Evolutionary conservation across 2,329 filamentous ascomycete species (phyloP).

Genomic region (Aspergillus calidoustus): DNA sequence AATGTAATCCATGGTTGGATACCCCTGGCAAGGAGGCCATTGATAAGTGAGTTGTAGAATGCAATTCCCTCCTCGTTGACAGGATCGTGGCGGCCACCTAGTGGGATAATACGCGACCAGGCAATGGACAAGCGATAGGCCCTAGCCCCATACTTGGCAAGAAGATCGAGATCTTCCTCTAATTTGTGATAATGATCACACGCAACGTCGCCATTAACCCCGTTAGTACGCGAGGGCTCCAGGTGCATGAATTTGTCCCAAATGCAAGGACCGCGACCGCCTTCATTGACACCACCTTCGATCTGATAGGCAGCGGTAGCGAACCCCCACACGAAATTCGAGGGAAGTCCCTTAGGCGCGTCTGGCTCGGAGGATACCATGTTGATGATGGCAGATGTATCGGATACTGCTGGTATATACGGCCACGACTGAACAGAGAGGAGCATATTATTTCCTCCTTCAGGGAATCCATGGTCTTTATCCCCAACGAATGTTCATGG

Average conservation of each 20-base stretch:
- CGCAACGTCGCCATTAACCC: slow-evolving; percentile 52
- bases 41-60: slow-evolving; percentile 52
- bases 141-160: slow-evolving; percentile 34
- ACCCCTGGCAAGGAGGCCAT: slow-evolving; percentile 43
- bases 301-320: slow-evolving; percentile 48
- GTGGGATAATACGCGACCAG: slow-evolving; percentile 54
- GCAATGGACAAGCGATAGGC: slow-evolving; percentile 50
- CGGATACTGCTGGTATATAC: no score
- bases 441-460: no score
- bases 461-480: no score
- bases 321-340: slow-evolving; percentile 46
- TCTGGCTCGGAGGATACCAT: no score
- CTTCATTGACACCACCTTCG: slow-evolving; percentile 44
- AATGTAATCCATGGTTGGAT: slow-evolving; percentile 50
- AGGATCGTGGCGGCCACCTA: slow-evolving; percentile 45
- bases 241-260: slow-evolving; percentile 46
- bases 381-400: no score
- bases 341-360: slow-evolving; percentile 15
- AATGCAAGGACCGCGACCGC: slow-evolving; percentile 42
- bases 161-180: slow-evolving; percentile 45
- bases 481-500: no score
- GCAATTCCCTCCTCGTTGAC: slow-evolving; percentile 50
- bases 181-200: slow-evolving; percentile 53
- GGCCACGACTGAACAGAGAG: no score
- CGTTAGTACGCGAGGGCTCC: slow-evolving; percentile 32